These are phyloP conservation scores for Microbotryomycetes sp. DNA, from an alignment of 1,284 basidiomycete species.

Conservation along the genomic window DNA sequence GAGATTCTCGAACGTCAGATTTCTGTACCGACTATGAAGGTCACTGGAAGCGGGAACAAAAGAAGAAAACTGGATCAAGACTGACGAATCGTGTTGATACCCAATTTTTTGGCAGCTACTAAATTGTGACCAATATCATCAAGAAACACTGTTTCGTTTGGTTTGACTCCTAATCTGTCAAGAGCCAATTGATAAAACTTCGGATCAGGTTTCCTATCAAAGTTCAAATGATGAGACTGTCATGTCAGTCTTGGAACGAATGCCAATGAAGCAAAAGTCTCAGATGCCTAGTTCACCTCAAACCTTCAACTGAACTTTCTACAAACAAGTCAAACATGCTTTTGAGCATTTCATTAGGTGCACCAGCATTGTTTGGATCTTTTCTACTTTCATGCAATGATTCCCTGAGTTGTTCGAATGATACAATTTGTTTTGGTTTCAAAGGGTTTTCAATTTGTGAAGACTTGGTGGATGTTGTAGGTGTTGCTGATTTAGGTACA, in stretches of 20 bases:
- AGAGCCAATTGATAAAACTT: constrained; percentile 41
- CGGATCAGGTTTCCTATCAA: constrained; percentile 42
- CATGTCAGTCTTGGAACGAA: neutral
- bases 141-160: constrained; percentile 41
- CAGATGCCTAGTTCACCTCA: constrained; percentile 37
- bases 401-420: constrained; percentile 22
- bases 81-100: constrained; percentile 43
- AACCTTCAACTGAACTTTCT: constrained; percentile 41
- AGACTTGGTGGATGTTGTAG: neutral
- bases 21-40: too few species aligned
- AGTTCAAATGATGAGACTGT: neutral
- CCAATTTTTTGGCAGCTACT: constrained; percentile 40
- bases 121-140: constrained; percentile 44
- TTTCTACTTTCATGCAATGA: neutral
- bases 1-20: neutral
- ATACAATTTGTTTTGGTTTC: neutral
- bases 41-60: neutral
- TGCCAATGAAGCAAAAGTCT: neutral
- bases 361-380: constrained; percentile 2
- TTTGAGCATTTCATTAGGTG: constrained; percentile 25
- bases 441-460: constrained; percentile 1
- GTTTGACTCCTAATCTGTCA: constrained; percentile 35
- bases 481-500: constrained; percentile 2
- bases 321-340: constrained; percentile 41
- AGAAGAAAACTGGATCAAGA: constrained; percentile 13